These are phyloP conservation scores for Kuraishia ogatae DNA, from an alignment of 805 yeast species.

Conservation along the genomic window DNA sequence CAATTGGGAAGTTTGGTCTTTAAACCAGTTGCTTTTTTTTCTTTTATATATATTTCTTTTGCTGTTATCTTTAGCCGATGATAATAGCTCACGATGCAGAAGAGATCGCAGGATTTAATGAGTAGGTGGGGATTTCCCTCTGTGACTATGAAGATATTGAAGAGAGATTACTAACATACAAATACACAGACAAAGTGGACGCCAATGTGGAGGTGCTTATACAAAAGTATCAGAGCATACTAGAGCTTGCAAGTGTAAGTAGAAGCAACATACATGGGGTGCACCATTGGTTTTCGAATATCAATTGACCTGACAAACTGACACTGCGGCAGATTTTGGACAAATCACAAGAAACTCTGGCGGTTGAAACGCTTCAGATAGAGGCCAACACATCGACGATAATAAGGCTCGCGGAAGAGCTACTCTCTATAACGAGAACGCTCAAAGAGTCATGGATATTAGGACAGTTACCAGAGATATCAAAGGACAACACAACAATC, in stretches of 20 bases:
- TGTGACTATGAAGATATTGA: neutral
- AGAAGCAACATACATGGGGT: neutral
- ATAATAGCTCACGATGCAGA: conserved; percentile 39
- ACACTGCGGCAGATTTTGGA: conserved; percentile 13
- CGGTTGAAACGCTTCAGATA: conserved; percentile 48
- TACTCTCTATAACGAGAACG: conserved; percentile 37
- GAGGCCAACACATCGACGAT: conserved; percentile 45
- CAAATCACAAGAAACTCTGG: conserved; percentile 25
- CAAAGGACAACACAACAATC: conserved; percentile 9
- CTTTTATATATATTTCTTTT: no score
- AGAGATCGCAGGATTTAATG: conserved; percentile 29
- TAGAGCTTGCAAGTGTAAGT: conserved; percentile 33
- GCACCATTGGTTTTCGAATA: no score
- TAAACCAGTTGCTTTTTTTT: no score
- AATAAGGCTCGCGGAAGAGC: conserved; percentile 43
- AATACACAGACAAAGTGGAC: conserved; percentile 35
- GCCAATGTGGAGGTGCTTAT: conserved; percentile 41
- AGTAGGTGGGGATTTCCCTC: conserved; percentile 18
- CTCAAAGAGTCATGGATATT: conserved; percentile 50
- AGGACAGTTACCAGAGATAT: conserved; percentile 36
- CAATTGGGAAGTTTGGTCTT: no score
- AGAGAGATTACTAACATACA: neutral
- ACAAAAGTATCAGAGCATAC: conserved; percentile 42
- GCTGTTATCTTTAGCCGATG: no score
- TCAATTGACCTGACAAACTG: neutral